Evolutionary conservation across 257 asterid genomes (phyloP), one percentile per base, ranked within the genome.

Genomic region (Solanum paucissectum): DNA sequence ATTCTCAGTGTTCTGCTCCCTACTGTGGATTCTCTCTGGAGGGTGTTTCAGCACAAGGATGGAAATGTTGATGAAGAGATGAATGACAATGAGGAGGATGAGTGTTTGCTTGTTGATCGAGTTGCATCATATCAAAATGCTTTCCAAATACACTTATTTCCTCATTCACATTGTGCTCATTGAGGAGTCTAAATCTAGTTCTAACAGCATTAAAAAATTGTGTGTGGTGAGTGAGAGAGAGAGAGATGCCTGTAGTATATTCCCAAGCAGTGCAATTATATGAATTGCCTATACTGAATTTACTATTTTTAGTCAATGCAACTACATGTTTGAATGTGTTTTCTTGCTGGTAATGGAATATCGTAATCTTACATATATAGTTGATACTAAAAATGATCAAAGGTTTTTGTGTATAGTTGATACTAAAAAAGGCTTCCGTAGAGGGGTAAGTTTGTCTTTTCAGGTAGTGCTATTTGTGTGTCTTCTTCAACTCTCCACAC

Each of bases 91-190:
- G 46, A 40, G 13, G 46, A 40, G 46, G 46, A 40, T 40, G 46
- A 40, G 46, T 40, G 46, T 40, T 40, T 12, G 76, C 91, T 52
- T 83, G 90, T 83, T 44, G 96, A 93, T 62, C 93, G 94, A 89
- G 91, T 95, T 90, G 98, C 96, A 9, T 93, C 98, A 2, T 93
- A 93, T 87, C 92, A 98, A 52, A 96, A 96, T 92, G 98, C 99
- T 2, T 93, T 96, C 85, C 95, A 96, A 91, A 93, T 95, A 71
- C 94, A 91, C 98, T 1, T 96, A 94, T 87, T 95, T 95, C 85
- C 98, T 96, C 52, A 88, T 95, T 86, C 98, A 95, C 74, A 88
- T 96, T 96, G 90, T 95, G 89, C 92, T 94, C 75, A 86, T 89
- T 38, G 95, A 95, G 93, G 98, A 97, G 90, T 91, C 95, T 9